Evolutionary conservation across 805 yeast genomes (phyloP), one percentile per base, ranked within the genome.

Genomic region (Metschnikowia sp.): DNA sequence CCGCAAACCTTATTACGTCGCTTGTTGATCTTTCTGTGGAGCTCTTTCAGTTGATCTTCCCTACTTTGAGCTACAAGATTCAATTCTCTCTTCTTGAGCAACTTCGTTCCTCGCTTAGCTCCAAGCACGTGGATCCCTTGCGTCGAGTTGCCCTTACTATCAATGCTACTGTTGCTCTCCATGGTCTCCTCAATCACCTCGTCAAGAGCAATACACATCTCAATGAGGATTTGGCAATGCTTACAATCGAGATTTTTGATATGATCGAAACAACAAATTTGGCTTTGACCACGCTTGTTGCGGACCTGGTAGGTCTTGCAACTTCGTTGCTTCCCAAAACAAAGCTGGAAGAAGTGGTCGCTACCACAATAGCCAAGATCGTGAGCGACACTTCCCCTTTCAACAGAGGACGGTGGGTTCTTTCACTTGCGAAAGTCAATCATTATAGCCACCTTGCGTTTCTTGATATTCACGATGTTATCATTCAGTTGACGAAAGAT

Each of bases 1-100:
- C 73, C 1, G 48, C 70, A 0, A 55, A 53, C 22, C 55, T 73
- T 22, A 47, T 62, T 3, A 68, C 74, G 0, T 62, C 73, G 3
- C 61, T 87, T 3, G 77, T 89, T n/a, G 96, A 92, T 65, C 61
- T 78, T 2, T 84, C 97, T 0, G 82, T 92, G 58, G 89, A 85
- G 50, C 72, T 91, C 1, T 88, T 90, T 60, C 81, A 87, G 5
- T 60, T 77, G 8, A 74, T 86, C 1, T 85, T 92, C 53, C 88
- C 95, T 0, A 71, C 75, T 48, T 76, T 92, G 54, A 81, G 91
- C 8, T 66, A 80, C 4, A 87, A 88, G 51, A 86, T 94, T 44
- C 97, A 92, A 59, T 83, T 85, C 48, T 89, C 97, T 1, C 74
- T 94, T n/a, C 65, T 94, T 18, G 97, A 92, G 58, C 87, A 83